A percentile compares a stretch with the other conserved stretches of the same genome.
These are phyloP conservation scores for Porodaedalea pini DNA, from an alignment of 1,284 basidiomycete genomes.

Conservation along the genomic window DNA sequence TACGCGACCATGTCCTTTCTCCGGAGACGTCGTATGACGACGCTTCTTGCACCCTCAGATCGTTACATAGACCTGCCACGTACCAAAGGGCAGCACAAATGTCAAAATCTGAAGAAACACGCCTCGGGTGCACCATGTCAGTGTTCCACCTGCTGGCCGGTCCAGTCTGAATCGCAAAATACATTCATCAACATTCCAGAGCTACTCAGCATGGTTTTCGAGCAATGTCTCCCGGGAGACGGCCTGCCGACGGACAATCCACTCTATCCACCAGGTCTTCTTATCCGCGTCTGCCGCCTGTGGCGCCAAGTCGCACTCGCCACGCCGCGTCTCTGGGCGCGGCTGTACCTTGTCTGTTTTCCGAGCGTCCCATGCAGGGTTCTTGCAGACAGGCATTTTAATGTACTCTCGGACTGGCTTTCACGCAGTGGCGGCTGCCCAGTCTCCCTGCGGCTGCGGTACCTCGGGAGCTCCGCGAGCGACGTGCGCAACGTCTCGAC, in stretches of 20 bases:
- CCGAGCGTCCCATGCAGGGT: not conserved
- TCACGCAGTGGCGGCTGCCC: not conserved
- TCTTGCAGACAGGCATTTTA: not conserved
- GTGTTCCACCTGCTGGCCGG: not conserved
- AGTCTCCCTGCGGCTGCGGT: slow-evolving; percentile 1
- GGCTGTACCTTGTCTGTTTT: slow-evolving; percentile 10
- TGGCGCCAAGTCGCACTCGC: slow-evolving; percentile 20
- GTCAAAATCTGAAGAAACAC: not conserved
- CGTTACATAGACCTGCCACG: not conserved
- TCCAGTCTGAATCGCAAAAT: not conserved
- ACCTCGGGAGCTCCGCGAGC: slow-evolving; percentile 2
- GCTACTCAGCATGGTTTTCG: slow-evolving; percentile 2
- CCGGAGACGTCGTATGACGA: not conserved
- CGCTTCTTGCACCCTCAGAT: not conserved
- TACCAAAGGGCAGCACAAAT: not conserved
- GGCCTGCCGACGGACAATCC: slow-evolving; percentile 4
- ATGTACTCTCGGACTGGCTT: slow-evolving; percentile 4
- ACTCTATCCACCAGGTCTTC: slow-evolving; percentile 5
- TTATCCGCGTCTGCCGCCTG: slow-evolving; percentile 17
- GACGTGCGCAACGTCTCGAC: not conserved
- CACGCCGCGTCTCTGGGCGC: slow-evolving; percentile 20
- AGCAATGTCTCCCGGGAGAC: slow-evolving; percentile 3
- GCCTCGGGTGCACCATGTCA: not conserved
- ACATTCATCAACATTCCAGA: slow-evolving; percentile 6
- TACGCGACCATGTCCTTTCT: too few species aligned